Conservation (phyloP, 495 filamentous ascomycete genomes). For the Hypoxylon lienhwacheense region DNA sequence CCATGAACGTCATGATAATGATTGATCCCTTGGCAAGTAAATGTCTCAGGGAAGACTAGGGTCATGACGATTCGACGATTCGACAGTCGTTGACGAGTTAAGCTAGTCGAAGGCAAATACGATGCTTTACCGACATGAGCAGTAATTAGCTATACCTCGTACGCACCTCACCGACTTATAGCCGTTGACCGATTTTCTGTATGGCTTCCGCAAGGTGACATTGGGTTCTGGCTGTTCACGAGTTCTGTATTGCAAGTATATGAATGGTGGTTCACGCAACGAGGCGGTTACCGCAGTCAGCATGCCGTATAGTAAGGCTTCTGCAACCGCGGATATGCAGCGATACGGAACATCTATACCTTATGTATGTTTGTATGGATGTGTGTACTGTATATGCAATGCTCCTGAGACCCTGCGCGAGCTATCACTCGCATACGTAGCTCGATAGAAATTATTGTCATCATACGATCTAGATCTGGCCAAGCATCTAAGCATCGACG, state of each 20-base stretch:
- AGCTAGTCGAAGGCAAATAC: not conserved
- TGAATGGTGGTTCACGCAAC: conserved; percentile 2
- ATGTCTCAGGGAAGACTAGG: conserved; percentile 27
- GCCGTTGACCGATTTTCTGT: conserved; percentile 14
- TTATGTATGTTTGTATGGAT: not conserved
- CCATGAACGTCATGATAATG: conserved; percentile 11
- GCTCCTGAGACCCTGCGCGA: conserved; percentile 15
- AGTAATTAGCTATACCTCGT: conserved; percentile 1
- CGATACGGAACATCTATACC: conserved; percentile 1
- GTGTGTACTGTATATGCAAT: conserved; percentile 2
- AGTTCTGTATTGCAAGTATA: too few species aligned
- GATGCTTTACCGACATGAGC: not conserved
- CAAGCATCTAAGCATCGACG: conserved; percentile 14
- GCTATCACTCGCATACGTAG: conserved; percentile 29
- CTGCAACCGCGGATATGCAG: conserved; percentile 26
- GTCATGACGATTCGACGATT: too few species aligned
- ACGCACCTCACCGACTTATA: conserved; percentile 18
- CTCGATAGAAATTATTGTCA: conserved; percentile 18
- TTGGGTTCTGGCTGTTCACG: conserved; percentile 4
- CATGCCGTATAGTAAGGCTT: conserved; percentile 22
- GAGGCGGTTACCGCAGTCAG: conserved; percentile 6
- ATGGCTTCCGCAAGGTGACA: conserved; percentile 2
- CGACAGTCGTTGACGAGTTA: conserved; percentile 5
- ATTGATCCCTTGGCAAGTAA: conserved; percentile 10
- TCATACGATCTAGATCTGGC: conserved; percentile 36